A percentile compares a stretch with the other conserved stretches of the same genome.
These are phyloP conservation scores for Bondarzewia mesenterica DNA, from an alignment of 1,284 basidiomycete genomes.

Conservation along the genomic window DNA sequence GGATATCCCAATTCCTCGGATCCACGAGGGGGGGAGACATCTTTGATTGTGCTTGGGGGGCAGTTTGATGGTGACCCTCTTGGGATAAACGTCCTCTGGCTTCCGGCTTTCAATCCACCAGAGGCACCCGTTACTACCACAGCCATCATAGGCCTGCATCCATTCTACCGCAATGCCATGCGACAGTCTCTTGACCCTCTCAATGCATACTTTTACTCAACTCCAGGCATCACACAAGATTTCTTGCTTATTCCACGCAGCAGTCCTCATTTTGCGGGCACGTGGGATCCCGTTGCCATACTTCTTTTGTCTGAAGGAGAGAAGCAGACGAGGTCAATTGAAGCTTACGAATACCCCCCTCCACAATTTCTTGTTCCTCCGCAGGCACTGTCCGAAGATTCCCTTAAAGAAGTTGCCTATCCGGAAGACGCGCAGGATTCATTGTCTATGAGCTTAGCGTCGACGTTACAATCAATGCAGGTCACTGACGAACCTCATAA, in stretches of 20 bases:
- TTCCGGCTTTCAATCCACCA: conserved; percentile 66
- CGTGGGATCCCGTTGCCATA: conserved; percentile 67
- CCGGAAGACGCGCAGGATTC: conserved; percentile 15
- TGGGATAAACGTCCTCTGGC: conserved; percentile 63
- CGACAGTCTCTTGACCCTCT: conserved; percentile 50
- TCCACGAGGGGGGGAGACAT: conserved; percentile 59
- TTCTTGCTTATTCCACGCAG: conserved; percentile 68
- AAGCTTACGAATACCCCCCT: conserved; percentile 52
- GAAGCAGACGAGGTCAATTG: conserved; percentile 32
- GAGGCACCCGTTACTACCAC: conserved; percentile 42
- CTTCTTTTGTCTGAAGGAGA: conserved; percentile 38
- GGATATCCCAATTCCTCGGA: conserved; percentile 59
- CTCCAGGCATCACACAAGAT: conserved; percentile 62
- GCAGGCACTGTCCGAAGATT: not conserved
- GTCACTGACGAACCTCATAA: conserved; percentile 30
- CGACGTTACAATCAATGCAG: conserved; percentile 35
- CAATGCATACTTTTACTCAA: conserved; percentile 55
- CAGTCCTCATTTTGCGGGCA: conserved; percentile 65
- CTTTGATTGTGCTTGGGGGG: conserved; percentile 77
- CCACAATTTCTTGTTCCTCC: conserved; percentile 29
- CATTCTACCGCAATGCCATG: conserved; percentile 55
- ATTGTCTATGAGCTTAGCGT: conserved; percentile 31
- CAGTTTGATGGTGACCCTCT: conserved; percentile 44
- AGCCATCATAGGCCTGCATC: conserved; percentile 33
- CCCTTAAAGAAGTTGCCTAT: not conserved